phyloP scores from a whole-genome alignment of 2,329 filamentous ascomycete genomes.

The Trichoderma citrinoviride region DNA sequence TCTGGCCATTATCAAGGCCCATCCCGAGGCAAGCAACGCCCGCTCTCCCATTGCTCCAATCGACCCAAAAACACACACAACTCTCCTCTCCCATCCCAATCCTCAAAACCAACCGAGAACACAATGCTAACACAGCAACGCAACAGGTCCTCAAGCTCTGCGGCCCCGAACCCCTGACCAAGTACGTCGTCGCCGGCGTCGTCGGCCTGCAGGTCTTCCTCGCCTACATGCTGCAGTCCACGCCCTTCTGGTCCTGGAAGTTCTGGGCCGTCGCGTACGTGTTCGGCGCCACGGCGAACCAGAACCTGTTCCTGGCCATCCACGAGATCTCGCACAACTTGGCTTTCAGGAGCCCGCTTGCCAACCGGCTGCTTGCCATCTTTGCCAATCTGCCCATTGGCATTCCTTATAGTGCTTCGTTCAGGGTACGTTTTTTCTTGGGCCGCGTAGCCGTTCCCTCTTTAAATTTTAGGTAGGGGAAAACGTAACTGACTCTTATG shows the following conservation, averaged over 20 bases:
- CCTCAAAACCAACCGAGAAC: neutral
- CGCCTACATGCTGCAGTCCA: constrained; percentile 73
- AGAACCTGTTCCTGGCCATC: constrained; percentile 97
- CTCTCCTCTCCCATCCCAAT: neutral
- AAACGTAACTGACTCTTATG: constrained; percentile 7
- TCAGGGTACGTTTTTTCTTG: constrained; percentile 71
- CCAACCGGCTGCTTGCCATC: constrained; percentile 84
- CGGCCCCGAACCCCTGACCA: constrained; percentile 91
- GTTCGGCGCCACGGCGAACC: constrained; percentile 91
- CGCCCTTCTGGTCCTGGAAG: constrained; percentile 74
- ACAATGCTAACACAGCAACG: neutral
- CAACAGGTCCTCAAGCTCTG: constrained; percentile 89
- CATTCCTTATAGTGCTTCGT: constrained; percentile 92
- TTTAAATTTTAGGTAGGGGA: too few species aligned
- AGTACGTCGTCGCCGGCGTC: constrained; percentile 83
- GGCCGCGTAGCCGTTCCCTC: too few species aligned
- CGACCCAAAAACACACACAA: neutral
- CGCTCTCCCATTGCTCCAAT: neutral
- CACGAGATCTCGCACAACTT: constrained; percentile 99
- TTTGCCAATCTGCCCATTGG: constrained; percentile 95
- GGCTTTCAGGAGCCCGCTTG: constrained; percentile 76
- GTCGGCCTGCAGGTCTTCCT: constrained; percentile 76
- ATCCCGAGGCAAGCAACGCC: constrained; percentile 72
- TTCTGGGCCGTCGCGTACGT: constrained; percentile 89
- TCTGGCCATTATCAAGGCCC: constrained; percentile 94